phyloP scores from a whole-genome alignment of 2,329 filamentous ascomycete genomes.

The Fusarium sp. region DNA sequence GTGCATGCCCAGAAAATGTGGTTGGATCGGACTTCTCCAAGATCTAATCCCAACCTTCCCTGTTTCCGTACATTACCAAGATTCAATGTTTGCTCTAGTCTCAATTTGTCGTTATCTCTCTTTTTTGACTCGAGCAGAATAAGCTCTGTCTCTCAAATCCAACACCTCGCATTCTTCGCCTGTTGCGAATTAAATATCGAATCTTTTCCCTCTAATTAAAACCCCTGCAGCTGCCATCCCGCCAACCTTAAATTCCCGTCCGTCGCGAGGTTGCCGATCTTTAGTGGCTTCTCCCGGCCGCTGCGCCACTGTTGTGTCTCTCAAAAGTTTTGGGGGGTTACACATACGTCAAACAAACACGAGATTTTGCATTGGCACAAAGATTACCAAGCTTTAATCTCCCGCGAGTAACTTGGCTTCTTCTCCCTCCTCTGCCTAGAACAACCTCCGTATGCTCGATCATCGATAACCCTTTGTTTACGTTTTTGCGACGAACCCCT shows the following conservation, averaged over 20 bases:
- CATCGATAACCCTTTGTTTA: background rate
- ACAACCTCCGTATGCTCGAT: background rate
- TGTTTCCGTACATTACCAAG: slow-evolving; percentile 8
- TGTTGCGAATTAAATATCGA: background rate
- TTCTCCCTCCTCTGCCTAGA: background rate
- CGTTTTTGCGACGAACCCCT: slow-evolving; percentile 2
- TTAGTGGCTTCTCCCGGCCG: slow-evolving; percentile 16
- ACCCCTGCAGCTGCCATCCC: slow-evolving; percentile 34
- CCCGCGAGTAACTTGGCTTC: background rate
- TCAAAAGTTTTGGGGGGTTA: slow-evolving; percentile 12
- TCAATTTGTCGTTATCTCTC: background rate
- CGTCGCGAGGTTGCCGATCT: slow-evolving; percentile 25
- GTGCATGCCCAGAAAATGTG: slow-evolving; percentile 28
- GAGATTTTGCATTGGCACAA: slow-evolving; percentile 38
- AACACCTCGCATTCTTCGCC: background rate
- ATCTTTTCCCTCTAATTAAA: slow-evolving; percentile 10
- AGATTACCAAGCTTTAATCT: slow-evolving; percentile 29
- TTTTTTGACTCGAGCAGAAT: background rate
- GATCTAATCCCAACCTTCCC: slow-evolving; percentile 24
- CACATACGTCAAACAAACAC: slow-evolving; percentile 37
- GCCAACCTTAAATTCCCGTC: slow-evolving; percentile 33
- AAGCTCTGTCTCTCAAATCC: background rate
- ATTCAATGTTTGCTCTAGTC: background rate
- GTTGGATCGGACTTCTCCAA: slow-evolving; percentile 13
- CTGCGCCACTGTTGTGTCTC: slow-evolving; percentile 34